These are phyloP conservation scores for Verticillium nubilum DNA, from an alignment of 2,329 filamentous ascomycete genomes.

Conservation along the genomic window DNA sequence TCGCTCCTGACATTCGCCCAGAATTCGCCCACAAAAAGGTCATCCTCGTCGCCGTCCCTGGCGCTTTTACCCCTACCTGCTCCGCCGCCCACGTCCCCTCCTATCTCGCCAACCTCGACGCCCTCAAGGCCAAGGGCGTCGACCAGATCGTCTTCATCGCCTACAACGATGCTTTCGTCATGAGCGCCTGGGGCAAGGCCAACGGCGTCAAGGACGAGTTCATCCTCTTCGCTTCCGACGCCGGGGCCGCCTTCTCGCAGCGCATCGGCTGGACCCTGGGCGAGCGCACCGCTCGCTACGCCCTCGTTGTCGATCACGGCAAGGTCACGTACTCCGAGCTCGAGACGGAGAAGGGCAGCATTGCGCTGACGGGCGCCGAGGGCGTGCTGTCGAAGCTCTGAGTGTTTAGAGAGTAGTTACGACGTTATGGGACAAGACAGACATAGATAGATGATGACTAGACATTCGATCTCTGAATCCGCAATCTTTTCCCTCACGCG, in stretches of 20 bases:
- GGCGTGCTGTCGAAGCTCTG: slow-evolving; percentile 49
- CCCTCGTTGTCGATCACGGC: slow-evolving; percentile 76
- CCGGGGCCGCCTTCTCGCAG: slow-evolving; percentile 65
- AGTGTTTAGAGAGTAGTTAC: slow-evolving; percentile 4
- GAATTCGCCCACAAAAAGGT: slow-evolving; percentile 53
- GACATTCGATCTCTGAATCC: too few species aligned
- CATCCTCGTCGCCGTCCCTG: slow-evolving; percentile 52
- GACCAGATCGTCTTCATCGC: slow-evolving; percentile 78
- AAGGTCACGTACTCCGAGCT: slow-evolving; percentile 77
- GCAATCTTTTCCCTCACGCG: too few species aligned
- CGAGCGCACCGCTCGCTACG: slow-evolving; percentile 73
- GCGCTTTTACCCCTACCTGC: slow-evolving; percentile 85
- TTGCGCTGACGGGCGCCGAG: slow-evolving; percentile 46
- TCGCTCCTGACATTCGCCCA: too few species aligned
- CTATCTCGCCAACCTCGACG: slow-evolving; percentile 66
- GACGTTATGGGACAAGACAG: not conserved
- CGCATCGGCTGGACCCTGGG: slow-evolving; percentile 71
- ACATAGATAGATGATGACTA: too few species aligned
- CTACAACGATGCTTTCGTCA: slow-evolving; percentile 80
- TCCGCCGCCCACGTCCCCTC: slow-evolving; percentile 74
- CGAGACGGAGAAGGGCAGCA: slow-evolving; percentile 49
- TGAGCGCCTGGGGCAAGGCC: slow-evolving; percentile 87
- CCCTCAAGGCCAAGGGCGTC: slow-evolving; percentile 74
- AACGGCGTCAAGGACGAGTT: slow-evolving; percentile 69
- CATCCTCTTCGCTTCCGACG: slow-evolving; percentile 72